Base-by-base conservation (phyloP, 352 stramenopile genomes). In the Chrysophaeum taylorii region DNA sequence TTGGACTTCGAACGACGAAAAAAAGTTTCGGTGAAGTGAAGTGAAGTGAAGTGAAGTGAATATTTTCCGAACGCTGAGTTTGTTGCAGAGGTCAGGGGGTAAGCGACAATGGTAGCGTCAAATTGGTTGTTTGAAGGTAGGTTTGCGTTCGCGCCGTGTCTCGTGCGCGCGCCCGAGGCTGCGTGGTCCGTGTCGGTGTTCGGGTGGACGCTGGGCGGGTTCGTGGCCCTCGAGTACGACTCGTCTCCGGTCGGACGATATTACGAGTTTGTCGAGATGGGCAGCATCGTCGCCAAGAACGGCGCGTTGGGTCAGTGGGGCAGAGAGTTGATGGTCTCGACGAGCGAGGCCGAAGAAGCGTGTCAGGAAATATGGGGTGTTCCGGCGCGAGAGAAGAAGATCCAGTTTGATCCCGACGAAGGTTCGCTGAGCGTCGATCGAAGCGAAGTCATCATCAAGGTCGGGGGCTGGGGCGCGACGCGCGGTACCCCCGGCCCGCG, bases 221-320 rank as follows among this genome's bases (percentile, higher is more conserved):
- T 71, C 5, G 77, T 82, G 18, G 54, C 72, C 18, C 70, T 82
- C 38, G 75, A 82, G 72, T 82, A 82, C 70, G 77, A 82, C 37
- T 25, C 64, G 14, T 82, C 77, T 25, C 77, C 75, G n/a, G 77
- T 82, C 48, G 77, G 77, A 37, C 73, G 75, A 2, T 82, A 82
- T 66, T 37, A 71, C 60, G 77, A 82, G 64, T 78, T 79, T 45
- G 77, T 82, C 1, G 75, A 68, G 0, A 82, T 82, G 77, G 75
- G 75, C 29, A 73, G 73, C 18, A 7, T 80, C 0, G 75, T 82
- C 14, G 27, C 15, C 4, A 73, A 71, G 37, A 29, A 52, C 33
- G 75, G 72, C 1, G 72, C 43, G 25, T n/a, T 82, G 21, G 77
- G 77, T 63, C 78, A 82, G 62, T 82, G 78, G 78, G 78, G 78